These are phyloP conservation scores for Leccinum subgranulosum DNA, from an alignment of 768 basidiomycete genomes.

Conservation along the genomic window DNA sequence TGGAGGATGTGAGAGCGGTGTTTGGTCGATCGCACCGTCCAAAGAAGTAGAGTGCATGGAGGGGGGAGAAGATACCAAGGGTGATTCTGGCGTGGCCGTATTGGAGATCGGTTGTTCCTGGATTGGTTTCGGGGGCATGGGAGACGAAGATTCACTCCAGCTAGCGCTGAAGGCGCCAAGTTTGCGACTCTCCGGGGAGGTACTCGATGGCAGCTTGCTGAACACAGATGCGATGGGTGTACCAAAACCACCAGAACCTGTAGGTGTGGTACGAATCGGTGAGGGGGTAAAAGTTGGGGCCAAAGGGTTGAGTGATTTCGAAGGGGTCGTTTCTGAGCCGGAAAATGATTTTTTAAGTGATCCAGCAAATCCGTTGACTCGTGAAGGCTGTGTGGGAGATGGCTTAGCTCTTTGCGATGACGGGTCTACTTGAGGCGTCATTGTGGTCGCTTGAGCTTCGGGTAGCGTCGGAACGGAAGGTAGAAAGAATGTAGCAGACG, in stretches of 20 bases:
- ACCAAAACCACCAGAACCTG: not conserved
- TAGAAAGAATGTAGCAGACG: slow-evolving; percentile 1
- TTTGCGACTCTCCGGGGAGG: not conserved
- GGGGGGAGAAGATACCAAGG: slow-evolving; percentile 16
- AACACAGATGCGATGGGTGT: not conserved
- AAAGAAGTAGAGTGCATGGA: slow-evolving; percentile 6
- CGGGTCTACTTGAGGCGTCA: not conserved
- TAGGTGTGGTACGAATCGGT: not conserved
- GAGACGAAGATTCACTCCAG: not conserved
- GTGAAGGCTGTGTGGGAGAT: not conserved
- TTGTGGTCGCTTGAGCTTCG: not conserved
- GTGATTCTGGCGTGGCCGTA: not conserved
- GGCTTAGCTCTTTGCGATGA: not conserved
- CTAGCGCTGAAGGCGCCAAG: not conserved
- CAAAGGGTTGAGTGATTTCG: slow-evolving; percentile 17
- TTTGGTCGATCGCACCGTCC: slow-evolving; percentile 8
- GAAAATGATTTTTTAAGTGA: not conserved
- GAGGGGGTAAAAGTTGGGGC: slow-evolving; percentile 17
- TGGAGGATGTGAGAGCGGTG: slow-evolving; percentile 23
- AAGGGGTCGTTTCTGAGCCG: slow-evolving; percentile 4
- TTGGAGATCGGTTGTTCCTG: slow-evolving; percentile 1
- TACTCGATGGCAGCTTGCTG: not conserved
- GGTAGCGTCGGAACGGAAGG: not conserved
- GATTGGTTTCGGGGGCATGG: not conserved
- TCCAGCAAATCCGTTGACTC: not conserved